Base-by-base conservation (phyloP, 768 basidiomycete genomes). In the Podaxis sp. region DNA sequence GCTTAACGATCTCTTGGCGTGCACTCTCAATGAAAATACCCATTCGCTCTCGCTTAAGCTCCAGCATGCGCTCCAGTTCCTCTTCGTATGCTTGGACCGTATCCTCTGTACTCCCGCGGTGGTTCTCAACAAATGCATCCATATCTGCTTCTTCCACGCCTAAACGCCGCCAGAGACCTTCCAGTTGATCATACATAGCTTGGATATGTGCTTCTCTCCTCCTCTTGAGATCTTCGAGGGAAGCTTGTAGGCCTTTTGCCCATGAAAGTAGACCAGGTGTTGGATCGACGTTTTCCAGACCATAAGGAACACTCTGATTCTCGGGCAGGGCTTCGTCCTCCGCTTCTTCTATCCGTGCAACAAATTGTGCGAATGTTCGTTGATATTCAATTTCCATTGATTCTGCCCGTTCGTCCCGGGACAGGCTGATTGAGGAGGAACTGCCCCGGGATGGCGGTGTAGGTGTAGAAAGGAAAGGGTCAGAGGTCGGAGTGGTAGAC, bases 151-250 rank as follows among this genome's bases (percentile, higher is more conserved):
- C 91, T 0, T 81, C 71, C 4, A 96, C 86, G 13, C 93, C 95
- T 61, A 98, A 79, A 59, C 95, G 76, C 61, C 81, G 82, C 96
- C 96, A 99, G 2, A 98, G 81, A 0, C 86, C 86, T 70, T 96
- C 95, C 1, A 99, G 81, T 64, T 93, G 87, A 71, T 98, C 94
- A 68, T 95, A 99, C 79, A 98, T 89, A 0, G 87, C 82, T 71
- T 99, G 96, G 32, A 99, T 98, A 64, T 88, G 86, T 0, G 83
- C 75, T 67, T 96, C 94, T 11, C 95, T 82, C 32, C 82, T 76
- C 38, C 82, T 80, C 73, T 94, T 94, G 54, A 86, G 77, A 13
- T 90, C 87, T 61, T 88, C 86, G 58, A 97, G 80, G 54, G 85
- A 79, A 4, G 75, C 61, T 54, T 79, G 81, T 59, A 86, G 75